Conservation (phyloP, 108 stramenopile genomes). For the Mediolabrus comicus region DNA sequence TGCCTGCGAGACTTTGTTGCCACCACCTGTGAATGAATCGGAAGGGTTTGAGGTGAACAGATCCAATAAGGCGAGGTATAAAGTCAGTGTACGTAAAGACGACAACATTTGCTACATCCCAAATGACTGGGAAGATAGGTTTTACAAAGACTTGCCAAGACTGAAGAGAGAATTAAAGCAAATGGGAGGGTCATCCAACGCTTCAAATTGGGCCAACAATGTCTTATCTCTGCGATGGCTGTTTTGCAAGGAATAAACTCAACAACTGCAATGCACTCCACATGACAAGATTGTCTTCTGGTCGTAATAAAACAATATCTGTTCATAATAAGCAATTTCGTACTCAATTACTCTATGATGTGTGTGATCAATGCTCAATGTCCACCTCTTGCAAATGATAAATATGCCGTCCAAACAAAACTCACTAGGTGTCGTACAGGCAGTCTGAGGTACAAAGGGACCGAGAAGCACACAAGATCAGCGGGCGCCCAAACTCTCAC, state of each 20-base stretch:
- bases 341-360: too few species aligned
- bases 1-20: not conserved
- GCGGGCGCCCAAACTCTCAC: constrained; percentile 64
- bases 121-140: constrained; percentile 14
- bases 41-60: constrained; percentile 21
- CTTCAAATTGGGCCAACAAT: not conserved
- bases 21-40: not conserved
- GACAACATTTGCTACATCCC: not conserved
- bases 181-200: not conserved
- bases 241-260: not conserved
- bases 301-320: too few species aligned
- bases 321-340: not conserved
- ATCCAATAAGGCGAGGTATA: constrained; percentile 12
- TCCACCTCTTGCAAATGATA: constrained; percentile 63
- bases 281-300: too few species aligned
- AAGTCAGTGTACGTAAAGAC: constrained; percentile 3
- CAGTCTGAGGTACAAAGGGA: constrained; percentile 63
- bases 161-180: constrained; percentile 10
- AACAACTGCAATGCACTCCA: too few species aligned
- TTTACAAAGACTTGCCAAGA: constrained; percentile 15
- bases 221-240: constrained; percentile 7
- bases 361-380: too few species aligned
- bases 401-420: constrained; percentile 70
- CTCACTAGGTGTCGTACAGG: constrained; percentile 63
- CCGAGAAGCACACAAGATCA: constrained; percentile 62